Percentiles rank a stretch among this genome's conserved stretches.
Conservation (phyloP, 371 early-diverging fungal species). For the Mortierella polycephala region DNA sequence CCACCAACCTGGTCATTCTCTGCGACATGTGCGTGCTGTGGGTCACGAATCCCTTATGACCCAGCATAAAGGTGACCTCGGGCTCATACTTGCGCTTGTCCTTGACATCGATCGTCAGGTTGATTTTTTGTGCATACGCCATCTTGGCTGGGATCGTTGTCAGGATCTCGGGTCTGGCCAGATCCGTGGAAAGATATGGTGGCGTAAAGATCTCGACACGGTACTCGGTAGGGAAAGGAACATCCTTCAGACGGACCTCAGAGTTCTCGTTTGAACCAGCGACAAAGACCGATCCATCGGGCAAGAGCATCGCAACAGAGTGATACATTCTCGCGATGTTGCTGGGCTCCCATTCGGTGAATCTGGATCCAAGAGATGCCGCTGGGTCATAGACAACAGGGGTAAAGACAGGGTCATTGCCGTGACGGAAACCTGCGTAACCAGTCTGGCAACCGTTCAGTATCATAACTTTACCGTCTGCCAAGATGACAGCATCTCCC, state of each 20-base stretch:
- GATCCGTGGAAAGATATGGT: constrained; percentile 62
- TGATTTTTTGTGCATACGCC: constrained; percentile 52
- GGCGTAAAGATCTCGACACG: constrained; percentile 69
- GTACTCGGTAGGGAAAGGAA: constrained; percentile 65
- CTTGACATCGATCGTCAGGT: constrained; percentile 42
- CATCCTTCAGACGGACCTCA: constrained; percentile 9
- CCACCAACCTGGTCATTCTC: constrained; percentile 57
- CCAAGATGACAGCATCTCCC: constrained; percentile 66
- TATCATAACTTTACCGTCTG: constrained; percentile 69
- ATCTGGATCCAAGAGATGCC: constrained; percentile 52
- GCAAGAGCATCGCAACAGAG: constrained; percentile 68
- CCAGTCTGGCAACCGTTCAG: constrained; percentile 74
- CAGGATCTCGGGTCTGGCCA: constrained; percentile 58
- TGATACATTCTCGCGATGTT: constrained; percentile 74
- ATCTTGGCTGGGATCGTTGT: constrained; percentile 59
- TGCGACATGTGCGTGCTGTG: constrained; percentile 74
- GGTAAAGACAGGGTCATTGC: constrained; percentile 65
- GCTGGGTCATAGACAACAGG: constrained; percentile 66
- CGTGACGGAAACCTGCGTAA: constrained; percentile 62
- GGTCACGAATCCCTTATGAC: constrained; percentile 68
- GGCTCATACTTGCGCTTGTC: constrained; percentile 19
- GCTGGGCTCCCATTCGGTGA: constrained; percentile 56
- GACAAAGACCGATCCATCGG: constrained; percentile 59
- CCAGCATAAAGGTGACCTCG: constrained; percentile 17
- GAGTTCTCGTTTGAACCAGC: constrained; percentile 53